Evolutionary conservation across 1,139 yeast genomes (phyloP), one percentile per base, ranked within the genome.

Genomic region (Kodamaea fungicola): DNA sequence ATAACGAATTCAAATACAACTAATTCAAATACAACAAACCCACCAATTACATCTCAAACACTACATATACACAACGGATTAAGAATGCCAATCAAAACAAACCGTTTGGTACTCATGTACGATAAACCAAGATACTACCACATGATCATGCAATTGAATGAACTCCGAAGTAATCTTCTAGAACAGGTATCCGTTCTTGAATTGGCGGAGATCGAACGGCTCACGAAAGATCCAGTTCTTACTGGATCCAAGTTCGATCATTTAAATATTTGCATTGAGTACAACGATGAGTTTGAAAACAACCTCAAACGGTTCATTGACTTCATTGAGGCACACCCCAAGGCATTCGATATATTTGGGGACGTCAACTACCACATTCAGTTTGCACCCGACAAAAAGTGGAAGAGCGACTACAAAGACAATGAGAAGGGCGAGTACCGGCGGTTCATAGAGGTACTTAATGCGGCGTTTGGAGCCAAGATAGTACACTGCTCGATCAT

Each of bases 401-500:
- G 74, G 73, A 50, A 49, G 28, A 30, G 44, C 5, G 69, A 64
- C 16, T 62, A 61, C 43, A 44, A 52, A 2, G 52, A 51, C 1
- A 33, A 42, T 2, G 67, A 64, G 40, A 57, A 56, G 32, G 46
- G 45, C 8, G 54, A 49, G 22, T 68, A 69, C 43, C 42, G 42
- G 3, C 40, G 40, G 6, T 64, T 67, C 31, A 41, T 68, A 8
- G 48, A 52, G 4, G 43, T 45, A 0, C 45, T 70, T 25, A 49
- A 43, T 29, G 46, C 51, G 12, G 42, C 43, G 3, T 62, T 58
- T 8, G 63, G 59, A 1, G 49, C 46, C 2, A 64, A 64, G 39
- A 64, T 70, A 3, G 49, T 46, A 1, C 76, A 71, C 27, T 63
- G 69, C 34, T 67, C 75, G 1, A 52, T 70, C 10, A 57, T 70